Conservation (phyloP, 208 protist genomes). For the Porcisia hertigi region DNA sequence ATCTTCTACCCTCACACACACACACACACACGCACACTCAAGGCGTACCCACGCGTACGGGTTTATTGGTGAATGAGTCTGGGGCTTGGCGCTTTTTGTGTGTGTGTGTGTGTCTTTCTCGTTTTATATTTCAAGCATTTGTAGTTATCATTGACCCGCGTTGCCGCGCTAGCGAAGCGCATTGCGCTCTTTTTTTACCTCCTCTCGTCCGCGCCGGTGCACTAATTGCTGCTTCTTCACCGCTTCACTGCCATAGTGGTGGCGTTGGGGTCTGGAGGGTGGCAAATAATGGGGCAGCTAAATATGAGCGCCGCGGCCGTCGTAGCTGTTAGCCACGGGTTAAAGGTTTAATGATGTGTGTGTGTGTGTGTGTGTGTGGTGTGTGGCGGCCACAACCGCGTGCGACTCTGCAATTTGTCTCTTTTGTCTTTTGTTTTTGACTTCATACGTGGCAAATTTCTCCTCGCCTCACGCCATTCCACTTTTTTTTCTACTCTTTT, state of each 20-base stretch:
- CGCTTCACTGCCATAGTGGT: background rate
- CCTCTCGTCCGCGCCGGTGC: background rate
- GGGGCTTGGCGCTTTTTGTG: too few species aligned
- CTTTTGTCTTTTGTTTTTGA: conserved; percentile 2
- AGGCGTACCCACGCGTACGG: too few species aligned
- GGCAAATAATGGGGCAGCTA: background rate
- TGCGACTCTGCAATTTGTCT: conserved; percentile 3
- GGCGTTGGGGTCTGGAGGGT: background rate
- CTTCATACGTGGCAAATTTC: background rate
- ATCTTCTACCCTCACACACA: background rate
- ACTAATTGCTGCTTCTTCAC: background rate
- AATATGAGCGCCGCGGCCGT: background rate
- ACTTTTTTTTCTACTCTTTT: conserved; percentile 21
- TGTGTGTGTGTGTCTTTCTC: background rate
- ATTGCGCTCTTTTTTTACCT: background rate
- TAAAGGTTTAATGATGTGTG: background rate
- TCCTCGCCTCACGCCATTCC: conserved; percentile 2
- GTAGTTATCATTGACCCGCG: background rate
- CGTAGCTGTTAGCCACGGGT: background rate
- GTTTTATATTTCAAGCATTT: background rate
- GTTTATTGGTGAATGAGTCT: too few species aligned
- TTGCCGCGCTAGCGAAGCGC: too few species aligned
- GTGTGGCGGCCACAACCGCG: too few species aligned
- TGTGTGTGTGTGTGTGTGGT: background rate
- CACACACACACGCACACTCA: background rate